These are phyloP conservation scores for Curvularia verruculosa DNA, from an alignment of 2,329 filamentous ascomycete species.

Conservation along the genomic window DNA sequence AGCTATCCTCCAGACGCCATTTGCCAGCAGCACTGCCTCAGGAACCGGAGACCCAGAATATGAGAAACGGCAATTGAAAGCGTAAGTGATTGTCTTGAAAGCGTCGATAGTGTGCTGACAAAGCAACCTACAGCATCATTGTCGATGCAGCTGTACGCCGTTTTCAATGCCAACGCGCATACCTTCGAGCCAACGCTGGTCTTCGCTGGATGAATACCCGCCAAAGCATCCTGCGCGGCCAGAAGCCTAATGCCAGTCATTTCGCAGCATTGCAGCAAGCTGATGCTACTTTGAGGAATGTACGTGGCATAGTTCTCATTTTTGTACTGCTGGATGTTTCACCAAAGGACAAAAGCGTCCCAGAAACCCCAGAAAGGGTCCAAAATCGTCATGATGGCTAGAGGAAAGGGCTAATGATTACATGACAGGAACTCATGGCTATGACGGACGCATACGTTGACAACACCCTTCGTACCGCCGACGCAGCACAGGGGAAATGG, in stretches of 20 bases:
- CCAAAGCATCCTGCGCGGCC: constrained; percentile 57
- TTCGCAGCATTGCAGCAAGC: constrained; percentile 56
- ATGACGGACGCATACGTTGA: constrained; percentile 65
- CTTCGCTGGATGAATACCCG: constrained; percentile 64
- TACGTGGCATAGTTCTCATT: constrained; percentile 39
- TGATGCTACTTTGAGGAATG: constrained; percentile 56
- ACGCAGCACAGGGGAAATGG: constrained; percentile 65
- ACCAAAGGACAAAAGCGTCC: not conserved
- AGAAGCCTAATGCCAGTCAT: constrained; percentile 56
- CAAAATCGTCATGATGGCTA: not conserved
- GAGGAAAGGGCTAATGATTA: constrained; percentile 1
- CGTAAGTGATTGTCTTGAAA: constrained; percentile 50
- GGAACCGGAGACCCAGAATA: constrained; percentile 57
- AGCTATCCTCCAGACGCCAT: constrained; percentile 60
- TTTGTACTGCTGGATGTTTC: not conserved
- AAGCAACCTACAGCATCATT: constrained; percentile 58
- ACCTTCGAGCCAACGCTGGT: constrained; percentile 63
- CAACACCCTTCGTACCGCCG: constrained; percentile 60
- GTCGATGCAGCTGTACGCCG: constrained; percentile 64
- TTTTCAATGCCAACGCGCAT: constrained; percentile 67
- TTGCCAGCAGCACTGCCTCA: constrained; percentile 52
- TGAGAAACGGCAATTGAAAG: constrained; percentile 62
- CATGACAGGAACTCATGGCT: constrained; percentile 59
- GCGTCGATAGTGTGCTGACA: constrained; percentile 22
- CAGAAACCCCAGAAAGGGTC: not conserved